These are phyloP conservation scores for Nakaseomyces kungkrabaensis DNA, from an alignment of 1,139 yeast species.

Conservation along the genomic window DNA sequence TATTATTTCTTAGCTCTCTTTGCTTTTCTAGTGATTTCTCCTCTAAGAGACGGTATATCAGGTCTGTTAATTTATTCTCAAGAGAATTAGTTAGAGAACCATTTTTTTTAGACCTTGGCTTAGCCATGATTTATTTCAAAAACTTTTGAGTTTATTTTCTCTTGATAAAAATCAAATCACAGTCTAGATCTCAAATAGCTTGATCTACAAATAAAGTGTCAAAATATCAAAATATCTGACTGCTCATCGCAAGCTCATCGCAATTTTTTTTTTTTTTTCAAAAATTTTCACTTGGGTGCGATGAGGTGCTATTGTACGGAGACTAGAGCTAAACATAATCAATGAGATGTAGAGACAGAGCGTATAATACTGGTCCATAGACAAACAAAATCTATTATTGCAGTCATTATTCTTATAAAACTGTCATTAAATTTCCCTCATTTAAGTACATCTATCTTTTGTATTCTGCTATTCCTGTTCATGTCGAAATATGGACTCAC, in stretches of 20 bases:
- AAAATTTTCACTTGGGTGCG: not conserved
- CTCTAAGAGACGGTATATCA: conserved; percentile 43
- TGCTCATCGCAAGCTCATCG: not conserved
- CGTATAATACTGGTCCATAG: too few species aligned
- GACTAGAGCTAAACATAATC: not conserved
- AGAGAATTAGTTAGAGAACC: conserved; percentile 28
- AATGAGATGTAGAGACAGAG: too few species aligned
- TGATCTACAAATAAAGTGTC: too few species aligned
- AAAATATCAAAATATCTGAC: too few species aligned
- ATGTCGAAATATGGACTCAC: conserved; percentile 4
- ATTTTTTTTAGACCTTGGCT: conserved; percentile 17
- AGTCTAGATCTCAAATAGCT: too few species aligned
- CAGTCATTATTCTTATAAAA: too few species aligned
- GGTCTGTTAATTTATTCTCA: conserved; percentile 42
- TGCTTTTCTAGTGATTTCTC: conserved; percentile 42
- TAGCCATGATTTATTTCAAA: conserved; percentile 16
- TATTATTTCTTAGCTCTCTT: conserved; percentile 14
- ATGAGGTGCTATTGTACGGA: conserved; percentile 1
- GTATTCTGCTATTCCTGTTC: too few species aligned
- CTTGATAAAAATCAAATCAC: too few species aligned
- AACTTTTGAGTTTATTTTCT: too few species aligned
- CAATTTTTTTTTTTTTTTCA: not conserved
- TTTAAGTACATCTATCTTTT: too few species aligned
- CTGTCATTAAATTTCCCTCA: too few species aligned
- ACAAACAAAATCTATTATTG: too few species aligned